phyloP scores from a whole-genome alignment of 192 early-diverging fungal genomes.

The Tieghemiomyces parasiticus region DNA sequence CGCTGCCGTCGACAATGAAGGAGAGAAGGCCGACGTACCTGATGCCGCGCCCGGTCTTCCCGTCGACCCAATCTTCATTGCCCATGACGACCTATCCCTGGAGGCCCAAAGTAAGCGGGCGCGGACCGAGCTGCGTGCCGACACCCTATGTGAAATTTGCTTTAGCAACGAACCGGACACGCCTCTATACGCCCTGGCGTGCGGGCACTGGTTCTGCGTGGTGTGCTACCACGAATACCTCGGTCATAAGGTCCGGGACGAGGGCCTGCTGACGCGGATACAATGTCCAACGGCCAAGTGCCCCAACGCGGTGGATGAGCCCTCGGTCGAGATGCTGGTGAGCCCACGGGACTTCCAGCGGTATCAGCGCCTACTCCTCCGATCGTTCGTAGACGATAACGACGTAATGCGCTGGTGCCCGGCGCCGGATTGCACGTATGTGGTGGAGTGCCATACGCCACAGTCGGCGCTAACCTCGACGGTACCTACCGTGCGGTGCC shows the following conservation, averaged over 20 bases:
- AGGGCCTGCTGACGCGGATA: conserved; percentile 82
- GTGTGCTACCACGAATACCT: conserved; percentile 81
- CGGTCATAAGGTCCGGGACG: conserved; percentile 65
- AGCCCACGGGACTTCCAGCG: conserved; percentile 25
- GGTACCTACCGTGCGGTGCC: conserved; percentile 79
- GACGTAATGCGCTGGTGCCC: conserved; percentile 83
- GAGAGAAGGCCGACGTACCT: not conserved
- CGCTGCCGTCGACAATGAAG: not conserved
- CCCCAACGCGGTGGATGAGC: conserved; percentile 66
- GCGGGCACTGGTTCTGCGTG: conserved; percentile 78
- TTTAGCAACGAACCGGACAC: conserved; percentile 32
- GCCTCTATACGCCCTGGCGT: conserved; percentile 43
- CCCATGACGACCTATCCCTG: not conserved
- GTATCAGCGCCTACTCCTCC: conserved; percentile 49
- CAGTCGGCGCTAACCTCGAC: conserved; percentile 43
- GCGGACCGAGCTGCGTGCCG: conserved; percentile 13
- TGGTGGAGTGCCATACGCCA: conserved; percentile 76
- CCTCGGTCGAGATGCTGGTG: conserved; percentile 58
- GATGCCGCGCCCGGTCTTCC: too few species aligned
- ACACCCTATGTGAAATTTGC: conserved; percentile 85
- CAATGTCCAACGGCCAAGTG: conserved; percentile 68
- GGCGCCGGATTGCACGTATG: conserved; percentile 88
- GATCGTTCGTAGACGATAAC: conserved; percentile 87
- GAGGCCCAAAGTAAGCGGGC: not conserved
- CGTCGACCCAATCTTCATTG: too few species aligned